Conservation (phyloP, 1,284 basidiomycete genomes). For the Cutaneotrichosporon dermatis region DNA sequence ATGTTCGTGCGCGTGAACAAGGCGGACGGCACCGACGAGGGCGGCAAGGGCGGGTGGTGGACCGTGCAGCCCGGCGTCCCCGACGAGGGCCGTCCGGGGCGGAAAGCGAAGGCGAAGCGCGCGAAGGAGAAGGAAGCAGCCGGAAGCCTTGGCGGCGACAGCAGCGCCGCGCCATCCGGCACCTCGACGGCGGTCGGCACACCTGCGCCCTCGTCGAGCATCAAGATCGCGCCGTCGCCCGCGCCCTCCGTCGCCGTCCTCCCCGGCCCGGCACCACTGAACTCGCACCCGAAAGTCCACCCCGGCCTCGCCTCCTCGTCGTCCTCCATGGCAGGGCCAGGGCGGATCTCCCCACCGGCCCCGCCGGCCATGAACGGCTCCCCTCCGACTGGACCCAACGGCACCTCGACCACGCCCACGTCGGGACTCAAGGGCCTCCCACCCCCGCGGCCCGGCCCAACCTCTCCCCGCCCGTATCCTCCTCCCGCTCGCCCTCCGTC, state of each 20-base stretch:
- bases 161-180: neutral
- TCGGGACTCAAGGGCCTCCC: no score
- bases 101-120: constrained; percentile 42
- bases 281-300: no score
- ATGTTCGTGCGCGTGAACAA: constrained; percentile 49
- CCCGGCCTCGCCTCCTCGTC: no score
- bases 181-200: constrained; percentile 1
- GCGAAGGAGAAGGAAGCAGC: constrained; percentile 1
- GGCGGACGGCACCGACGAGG: constrained; percentile 40
- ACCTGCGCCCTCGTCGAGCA: neutral
- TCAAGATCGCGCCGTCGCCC: neutral
- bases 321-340: no score
- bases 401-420: no score
- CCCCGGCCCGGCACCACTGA: neutral
- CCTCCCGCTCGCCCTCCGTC: no score
- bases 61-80: constrained; percentile 47
- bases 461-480: no score
- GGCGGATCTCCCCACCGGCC: no score
- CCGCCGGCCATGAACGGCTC: no score
- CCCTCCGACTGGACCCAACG: no score
- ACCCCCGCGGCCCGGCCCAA: no score
- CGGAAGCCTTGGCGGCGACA: neutral
- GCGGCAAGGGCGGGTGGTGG: constrained; percentile 50
- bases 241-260: neutral
- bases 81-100: constrained; percentile 46